A percentile compares a stretch with the other conserved stretches of the same genome.
These are phyloP conservation scores for Jasminum sambac DNA, from an alignment of 257 asterid species.

Conservation along the genomic window DNA sequence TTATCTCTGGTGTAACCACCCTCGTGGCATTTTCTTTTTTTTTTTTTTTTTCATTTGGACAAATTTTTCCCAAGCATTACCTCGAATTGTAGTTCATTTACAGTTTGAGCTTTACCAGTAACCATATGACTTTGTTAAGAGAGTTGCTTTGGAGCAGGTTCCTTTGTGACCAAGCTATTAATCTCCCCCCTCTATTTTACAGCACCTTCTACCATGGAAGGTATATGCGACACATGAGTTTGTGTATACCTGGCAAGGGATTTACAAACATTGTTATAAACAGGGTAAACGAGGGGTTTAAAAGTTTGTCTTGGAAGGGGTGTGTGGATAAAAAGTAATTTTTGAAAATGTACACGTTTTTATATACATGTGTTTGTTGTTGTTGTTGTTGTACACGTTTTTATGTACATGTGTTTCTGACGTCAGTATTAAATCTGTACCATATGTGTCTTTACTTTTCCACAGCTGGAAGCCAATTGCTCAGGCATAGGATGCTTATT, in stretches of 20 bases:
- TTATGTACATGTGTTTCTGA: no score
- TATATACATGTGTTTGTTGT: no score
- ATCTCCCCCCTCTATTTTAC: not conserved
- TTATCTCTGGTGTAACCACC: conserved; percentile 3
- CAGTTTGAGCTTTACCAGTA: not conserved
- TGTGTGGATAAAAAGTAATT: no score
- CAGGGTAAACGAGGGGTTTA: no score
- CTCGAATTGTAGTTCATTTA: not conserved
- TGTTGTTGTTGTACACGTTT: no score
- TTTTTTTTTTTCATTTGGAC: not conserved
- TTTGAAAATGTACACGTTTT: no score
- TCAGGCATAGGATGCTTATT: conserved; percentile 5
- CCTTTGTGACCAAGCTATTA: not conserved
- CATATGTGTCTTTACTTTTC: not conserved
- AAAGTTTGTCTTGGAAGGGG: no score
- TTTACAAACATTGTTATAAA: no score
- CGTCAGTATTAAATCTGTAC: not conserved
- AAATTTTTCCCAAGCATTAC: not conserved
- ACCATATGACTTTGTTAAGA: not conserved
- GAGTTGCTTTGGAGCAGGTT: not conserved
- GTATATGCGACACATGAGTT: not conserved
- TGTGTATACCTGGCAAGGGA: no score
- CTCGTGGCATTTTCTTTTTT: not conserved
- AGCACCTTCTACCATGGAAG: conserved; percentile 12
- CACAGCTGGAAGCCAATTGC: conserved; percentile 5